Evolutionary conservation across 2,329 filamentous ascomycete genomes (phyloP).

Genomic region (Sclerotinia nivalis): DNA sequence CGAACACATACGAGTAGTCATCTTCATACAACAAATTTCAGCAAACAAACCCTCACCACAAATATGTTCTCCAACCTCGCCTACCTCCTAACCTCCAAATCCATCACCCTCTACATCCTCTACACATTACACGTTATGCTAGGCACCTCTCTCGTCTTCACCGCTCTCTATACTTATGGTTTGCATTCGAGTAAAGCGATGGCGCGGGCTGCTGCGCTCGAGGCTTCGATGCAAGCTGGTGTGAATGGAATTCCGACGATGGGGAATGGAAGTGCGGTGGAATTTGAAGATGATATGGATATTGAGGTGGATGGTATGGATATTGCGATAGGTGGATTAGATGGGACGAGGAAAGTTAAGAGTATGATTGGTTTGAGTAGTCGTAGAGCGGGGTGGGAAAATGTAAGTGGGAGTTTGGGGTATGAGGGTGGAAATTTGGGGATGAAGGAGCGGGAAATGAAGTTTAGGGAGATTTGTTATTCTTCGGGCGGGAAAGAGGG

Average conservation of each 20-base stretch:
- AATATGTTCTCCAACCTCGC: slow-evolving; percentile 20
- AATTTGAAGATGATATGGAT: slow-evolving; percentile 8
- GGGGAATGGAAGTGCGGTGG: not conserved
- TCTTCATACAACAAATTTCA: not conserved
- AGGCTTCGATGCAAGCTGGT: not conserved
- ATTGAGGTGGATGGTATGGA: not conserved
- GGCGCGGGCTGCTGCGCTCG: slow-evolving; percentile 3
- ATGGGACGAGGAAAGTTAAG: not conserved
- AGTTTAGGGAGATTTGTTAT: slow-evolving; percentile 21
- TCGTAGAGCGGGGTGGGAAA: not conserved
- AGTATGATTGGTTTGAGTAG: slow-evolving; percentile 6
- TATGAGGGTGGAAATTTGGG: not conserved
- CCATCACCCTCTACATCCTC: slow-evolving; percentile 21
- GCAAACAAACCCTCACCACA: not conserved
- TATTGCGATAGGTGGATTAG: not conserved
- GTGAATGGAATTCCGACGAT: not conserved
- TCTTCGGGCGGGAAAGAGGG: not conserved
- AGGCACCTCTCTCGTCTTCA: slow-evolving; percentile 21
- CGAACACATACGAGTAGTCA: not conserved
- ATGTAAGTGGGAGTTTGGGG: not conserved
- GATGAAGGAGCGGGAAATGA: not conserved
- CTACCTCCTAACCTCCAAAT: slow-evolving; percentile 23
- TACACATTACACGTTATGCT: slow-evolving; percentile 22
- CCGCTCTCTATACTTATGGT: slow-evolving; percentile 19
- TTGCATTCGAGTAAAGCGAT: slow-evolving; percentile 21